Percentiles rank a stretch among this genome's conserved stretches.
Conservation (phyloP, 805 yeast genomes). For the Candida taoyuanica region DNA sequence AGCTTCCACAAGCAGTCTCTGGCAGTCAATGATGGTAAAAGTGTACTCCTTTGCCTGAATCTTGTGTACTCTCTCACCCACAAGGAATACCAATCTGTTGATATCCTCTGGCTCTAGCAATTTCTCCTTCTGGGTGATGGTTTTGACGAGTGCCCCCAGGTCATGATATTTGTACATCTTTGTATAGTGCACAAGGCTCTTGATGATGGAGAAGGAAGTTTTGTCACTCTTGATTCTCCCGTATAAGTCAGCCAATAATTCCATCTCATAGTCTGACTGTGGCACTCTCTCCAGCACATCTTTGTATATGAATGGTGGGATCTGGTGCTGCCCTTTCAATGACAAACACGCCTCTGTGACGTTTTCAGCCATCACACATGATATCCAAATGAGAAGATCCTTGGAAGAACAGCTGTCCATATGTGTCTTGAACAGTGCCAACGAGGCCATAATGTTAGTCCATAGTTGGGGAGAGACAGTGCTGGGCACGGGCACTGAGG, state of each 20-base stretch:
- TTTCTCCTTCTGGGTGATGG: constrained; percentile 6
- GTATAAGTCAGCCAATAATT: constrained; percentile 8
- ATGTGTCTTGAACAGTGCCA: constrained; percentile 4
- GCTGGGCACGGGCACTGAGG: not conserved
- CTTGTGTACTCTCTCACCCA: constrained; percentile 7
- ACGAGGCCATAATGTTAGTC: constrained; percentile 5
- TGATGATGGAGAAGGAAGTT: constrained; percentile 1
- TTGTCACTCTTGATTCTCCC: not conserved
- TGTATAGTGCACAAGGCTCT: constrained; percentile 12
- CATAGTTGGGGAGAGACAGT: not conserved
- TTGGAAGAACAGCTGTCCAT: constrained; percentile 4
- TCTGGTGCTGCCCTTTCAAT: constrained; percentile 26
- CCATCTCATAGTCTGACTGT: constrained; percentile 16
- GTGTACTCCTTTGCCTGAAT: constrained; percentile 11
- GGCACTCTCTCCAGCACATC: constrained; percentile 36
- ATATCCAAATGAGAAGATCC: constrained; percentile 15
- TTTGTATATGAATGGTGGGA: constrained; percentile 37
- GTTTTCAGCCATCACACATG: constrained; percentile 29
- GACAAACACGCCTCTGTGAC: constrained; percentile 32
- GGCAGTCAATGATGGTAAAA: constrained; percentile 7
- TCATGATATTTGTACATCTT: constrained; percentile 13
- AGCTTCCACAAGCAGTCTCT: constrained; percentile 8
- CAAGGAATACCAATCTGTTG: constrained; percentile 10
- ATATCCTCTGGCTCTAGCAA: constrained; percentile 1
- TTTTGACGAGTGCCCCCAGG: constrained; percentile 3